phyloP scores from a whole-genome alignment of 75 land plant species.

The Picea sitchensis region DNA sequence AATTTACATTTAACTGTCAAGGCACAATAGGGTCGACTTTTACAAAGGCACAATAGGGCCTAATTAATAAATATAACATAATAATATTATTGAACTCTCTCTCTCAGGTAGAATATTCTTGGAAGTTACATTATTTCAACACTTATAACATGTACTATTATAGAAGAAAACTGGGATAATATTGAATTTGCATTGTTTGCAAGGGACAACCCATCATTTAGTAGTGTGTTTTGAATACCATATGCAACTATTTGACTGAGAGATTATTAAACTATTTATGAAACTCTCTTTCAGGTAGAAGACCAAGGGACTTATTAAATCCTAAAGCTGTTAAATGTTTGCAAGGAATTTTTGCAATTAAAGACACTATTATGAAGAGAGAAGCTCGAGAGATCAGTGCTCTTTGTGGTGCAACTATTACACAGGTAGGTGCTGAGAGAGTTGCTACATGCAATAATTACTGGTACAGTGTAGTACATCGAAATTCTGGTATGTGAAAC shows the following conservation, averaged over 20 bases:
- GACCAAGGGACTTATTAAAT: conserved; percentile 68
- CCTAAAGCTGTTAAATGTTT: conserved; percentile 81
- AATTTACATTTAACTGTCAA: no score
- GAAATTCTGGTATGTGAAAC: neutral
- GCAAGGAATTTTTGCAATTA: conserved; percentile 78
- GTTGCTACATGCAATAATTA: neutral
- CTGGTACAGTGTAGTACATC: no score
- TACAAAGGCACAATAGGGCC: no score
- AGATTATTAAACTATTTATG: conserved; percentile 4
- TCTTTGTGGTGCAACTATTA: conserved; percentile 65
- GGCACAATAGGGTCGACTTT: no score
- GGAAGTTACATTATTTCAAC: no score
- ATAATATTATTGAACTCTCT: no score
- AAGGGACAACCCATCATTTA: neutral
- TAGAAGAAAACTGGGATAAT: neutral
- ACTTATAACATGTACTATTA: neutral
- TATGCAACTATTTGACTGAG: neutral
- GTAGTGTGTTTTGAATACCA: conserved; percentile 1
- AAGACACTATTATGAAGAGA: conserved; percentile 87
- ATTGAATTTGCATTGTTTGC: neutral
- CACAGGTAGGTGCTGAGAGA: conserved; percentile 54
- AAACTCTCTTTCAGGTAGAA: conserved; percentile 57
- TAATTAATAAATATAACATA: no score
- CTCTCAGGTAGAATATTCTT: no score
- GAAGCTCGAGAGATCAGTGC: conserved; percentile 88